phyloP scores from a whole-genome alignment of 2,329 filamentous ascomycete species.

The Pseudocercospora fijiensis region DNA sequence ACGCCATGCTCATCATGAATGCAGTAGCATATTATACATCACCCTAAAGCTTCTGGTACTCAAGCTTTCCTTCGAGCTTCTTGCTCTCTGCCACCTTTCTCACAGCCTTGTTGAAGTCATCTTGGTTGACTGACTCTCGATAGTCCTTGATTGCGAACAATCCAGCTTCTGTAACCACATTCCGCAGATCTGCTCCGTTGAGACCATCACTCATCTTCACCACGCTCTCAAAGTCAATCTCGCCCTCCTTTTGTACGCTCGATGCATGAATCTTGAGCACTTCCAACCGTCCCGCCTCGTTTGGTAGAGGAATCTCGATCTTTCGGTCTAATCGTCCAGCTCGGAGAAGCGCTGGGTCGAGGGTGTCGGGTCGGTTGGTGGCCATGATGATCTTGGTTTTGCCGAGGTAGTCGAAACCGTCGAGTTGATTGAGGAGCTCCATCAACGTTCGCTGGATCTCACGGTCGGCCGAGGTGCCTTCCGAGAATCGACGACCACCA shows the following conservation, averaged over 20 bases:
- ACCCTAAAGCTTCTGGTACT: constrained; percentile 44
- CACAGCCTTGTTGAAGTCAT: constrained; percentile 99
- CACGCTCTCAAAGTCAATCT: constrained; percentile 97
- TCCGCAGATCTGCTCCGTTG: constrained; percentile 94
- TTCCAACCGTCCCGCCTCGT: constrained; percentile 92
- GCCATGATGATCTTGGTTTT: constrained; percentile 99
- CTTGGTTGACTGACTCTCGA: constrained; percentile 91
- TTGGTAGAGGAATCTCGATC: constrained; percentile 95
- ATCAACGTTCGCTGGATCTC: constrained; percentile 98
- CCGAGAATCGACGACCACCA: constrained; percentile 91
- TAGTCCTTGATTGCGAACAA: constrained; percentile 99
- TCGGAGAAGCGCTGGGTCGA: constrained; percentile 88
- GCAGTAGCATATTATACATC: constrained; percentile 15
- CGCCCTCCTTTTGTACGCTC: constrained; percentile 83
- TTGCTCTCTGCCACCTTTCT: constrained; percentile 96
- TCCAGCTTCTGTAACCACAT: constrained; percentile 96
- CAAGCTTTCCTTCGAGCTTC: constrained; percentile 97
- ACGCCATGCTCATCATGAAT: constrained; percentile 18
- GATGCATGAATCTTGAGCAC: constrained; percentile 96
- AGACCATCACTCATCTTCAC: constrained; percentile 99
- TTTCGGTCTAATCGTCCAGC: constrained; percentile 94
- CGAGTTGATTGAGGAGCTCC: constrained; percentile 97
- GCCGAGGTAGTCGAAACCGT: constrained; percentile 97
- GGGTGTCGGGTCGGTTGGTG: constrained; percentile 93
- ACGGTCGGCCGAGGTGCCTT: constrained; percentile 94